phyloP scores from a whole-genome alignment of 208 protist genomes.

The Leishmania turanica region DNA sequence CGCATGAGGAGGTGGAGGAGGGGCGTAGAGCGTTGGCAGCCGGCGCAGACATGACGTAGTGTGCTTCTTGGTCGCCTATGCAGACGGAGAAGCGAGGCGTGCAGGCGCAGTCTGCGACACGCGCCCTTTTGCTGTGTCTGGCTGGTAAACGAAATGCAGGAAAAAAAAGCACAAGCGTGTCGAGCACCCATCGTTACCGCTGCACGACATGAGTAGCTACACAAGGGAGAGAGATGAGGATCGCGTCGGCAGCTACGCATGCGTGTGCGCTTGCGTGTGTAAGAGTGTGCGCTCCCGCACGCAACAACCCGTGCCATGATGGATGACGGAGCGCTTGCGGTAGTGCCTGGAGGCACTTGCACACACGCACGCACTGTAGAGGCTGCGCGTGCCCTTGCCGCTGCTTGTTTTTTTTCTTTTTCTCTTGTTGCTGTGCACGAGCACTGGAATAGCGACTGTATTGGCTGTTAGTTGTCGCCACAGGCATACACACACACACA shows the following conservation, averaged over 20 bases:
- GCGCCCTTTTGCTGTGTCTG: neutral
- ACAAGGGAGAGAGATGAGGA: neutral
- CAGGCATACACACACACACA: neutral
- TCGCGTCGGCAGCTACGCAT: neutral
- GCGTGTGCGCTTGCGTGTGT: neutral
- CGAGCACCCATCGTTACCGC: neutral
- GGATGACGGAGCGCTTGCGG: no score
- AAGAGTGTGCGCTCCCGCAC: neutral
- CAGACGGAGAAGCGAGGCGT: neutral
- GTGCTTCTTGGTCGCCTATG: neutral
- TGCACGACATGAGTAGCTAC: neutral
- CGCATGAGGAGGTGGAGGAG: neutral
- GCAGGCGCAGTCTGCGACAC: neutral
- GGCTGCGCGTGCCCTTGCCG: neutral
- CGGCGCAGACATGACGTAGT: neutral
- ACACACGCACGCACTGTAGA: neutral
- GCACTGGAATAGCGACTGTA: no score
- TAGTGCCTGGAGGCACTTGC: neutral
- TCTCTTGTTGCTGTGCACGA: neutral
- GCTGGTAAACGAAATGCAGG: neutral
- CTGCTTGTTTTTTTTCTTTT: neutral
- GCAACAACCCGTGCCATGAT: no score
- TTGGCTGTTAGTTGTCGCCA: no score
- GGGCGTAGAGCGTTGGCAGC: neutral
- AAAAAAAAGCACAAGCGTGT: neutral